A percentile compares a stretch with the other conserved stretches of the same genome.
Evolutionary conservation across 2,329 filamentous ascomycete species (phyloP).

Genomic region (Raffaelea arxii): DNA sequence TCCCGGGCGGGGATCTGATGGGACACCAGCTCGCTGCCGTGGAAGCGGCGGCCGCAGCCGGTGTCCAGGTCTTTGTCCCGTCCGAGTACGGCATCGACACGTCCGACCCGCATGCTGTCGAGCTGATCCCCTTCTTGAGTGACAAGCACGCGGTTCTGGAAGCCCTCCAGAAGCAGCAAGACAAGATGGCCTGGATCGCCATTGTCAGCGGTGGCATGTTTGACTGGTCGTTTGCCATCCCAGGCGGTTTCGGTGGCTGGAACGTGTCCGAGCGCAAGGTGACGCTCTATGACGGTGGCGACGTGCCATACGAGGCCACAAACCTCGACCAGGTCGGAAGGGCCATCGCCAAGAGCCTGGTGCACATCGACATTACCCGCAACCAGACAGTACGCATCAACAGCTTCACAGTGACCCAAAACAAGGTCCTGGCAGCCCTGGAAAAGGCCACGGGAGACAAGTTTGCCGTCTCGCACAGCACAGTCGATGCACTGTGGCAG

Average conservation of each 20-base stretch:
- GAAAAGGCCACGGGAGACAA: neutral
- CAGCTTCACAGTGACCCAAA: neutral
- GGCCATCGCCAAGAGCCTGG: neutral
- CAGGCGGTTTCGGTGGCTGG: neutral
- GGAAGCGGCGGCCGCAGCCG: neutral
- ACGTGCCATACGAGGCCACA: neutral
- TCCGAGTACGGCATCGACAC: slow-evolving; percentile 31
- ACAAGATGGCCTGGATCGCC: neutral
- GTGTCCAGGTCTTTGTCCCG: slow-evolving; percentile 18
- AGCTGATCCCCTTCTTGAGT: neutral
- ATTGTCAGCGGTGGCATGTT: neutral
- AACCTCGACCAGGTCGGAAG: neutral
- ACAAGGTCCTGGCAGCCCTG: neutral
- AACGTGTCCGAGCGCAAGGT: neutral
- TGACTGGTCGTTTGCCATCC: neutral
- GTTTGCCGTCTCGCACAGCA: neutral
- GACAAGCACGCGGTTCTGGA: neutral
- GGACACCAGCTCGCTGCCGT: neutral
- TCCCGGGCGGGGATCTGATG: neutral
- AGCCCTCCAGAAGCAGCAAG: neutral
- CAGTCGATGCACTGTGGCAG: neutral
- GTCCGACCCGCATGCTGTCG: slow-evolving; percentile 32
- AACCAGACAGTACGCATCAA: neutral
- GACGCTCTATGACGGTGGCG: neutral
- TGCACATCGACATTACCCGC: neutral